Base-by-base conservation (phyloP, 106 monocot species). In the Dendrobium nobile region DNA sequence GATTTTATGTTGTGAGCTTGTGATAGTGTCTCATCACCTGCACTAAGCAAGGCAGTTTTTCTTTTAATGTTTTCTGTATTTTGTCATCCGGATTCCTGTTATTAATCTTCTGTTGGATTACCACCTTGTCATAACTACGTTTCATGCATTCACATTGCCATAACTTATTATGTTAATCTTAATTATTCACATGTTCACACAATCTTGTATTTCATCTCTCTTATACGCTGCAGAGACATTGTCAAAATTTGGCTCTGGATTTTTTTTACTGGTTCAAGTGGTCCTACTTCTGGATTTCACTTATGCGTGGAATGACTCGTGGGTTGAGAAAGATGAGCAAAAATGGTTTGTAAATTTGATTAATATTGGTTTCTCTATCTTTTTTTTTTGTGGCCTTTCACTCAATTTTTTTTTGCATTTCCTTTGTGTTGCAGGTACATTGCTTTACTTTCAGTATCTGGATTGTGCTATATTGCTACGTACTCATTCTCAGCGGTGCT, bases 211-310 rank as follows among this genome's bases (percentile, higher is more conserved):
- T 68, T 68, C 7, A 68, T 31, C 13, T 51, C 1, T 31, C 26
- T 31, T 31, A 68, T 68, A 26, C 11, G 31, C 44, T 88, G 80
- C 88, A 96, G 96, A 87, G 83, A 86, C 90, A 77, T 77, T 96
- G 67, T 96, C 92, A 64, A 92, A 89, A 82, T 96, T 96, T 85
- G 93, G 96, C 0, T 92, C 96, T 67, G 96, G 92, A 19, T 86
- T 94, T 41, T 96, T 96, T 86, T 87, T 96, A 84, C 83, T 94
- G 55, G 93, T 94, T 65, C 96, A 96, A 89, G 92, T 94, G 83
- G 75, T 96, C 67, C 73, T 96, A 47, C 87, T 96, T n/a, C 79
- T 94, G 54, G 93, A 96, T 79, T 96, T 96, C 65, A 82, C 83
- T 65, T 89, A 93, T 33, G 86, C 84, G 61, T 92, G 92, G 96